Evolutionary conservation across 305 asterid genomes (phyloP), one percentile per base, ranked within the genome.

Genomic region (Solanum chacoense): DNA sequence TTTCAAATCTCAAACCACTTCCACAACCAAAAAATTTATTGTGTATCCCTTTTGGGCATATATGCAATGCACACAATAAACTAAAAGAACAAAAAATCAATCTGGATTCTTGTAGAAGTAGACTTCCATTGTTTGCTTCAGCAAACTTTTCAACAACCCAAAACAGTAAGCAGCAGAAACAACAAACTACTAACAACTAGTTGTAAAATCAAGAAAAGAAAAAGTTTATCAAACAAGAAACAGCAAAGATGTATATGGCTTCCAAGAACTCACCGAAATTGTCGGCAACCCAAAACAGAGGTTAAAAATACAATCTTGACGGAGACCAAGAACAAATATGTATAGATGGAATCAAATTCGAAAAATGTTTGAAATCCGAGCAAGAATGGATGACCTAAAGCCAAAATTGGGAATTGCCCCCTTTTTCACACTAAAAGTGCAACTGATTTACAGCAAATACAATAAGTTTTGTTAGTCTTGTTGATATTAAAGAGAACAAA

Each of bases 71-170:
- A 16, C 87, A 89, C 35, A 85, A 88, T 34, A 50, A 20, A 59
- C 10, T 72, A 2, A 78, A 79, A 79, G 24, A 24, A 38, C n/a
- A 90, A 55, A 67, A 74, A 88, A 90, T 89, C 88, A 92, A 89
- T 90, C 91, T 45, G 93, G 94, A 84, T 86, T 88, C 87, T 83
- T 75, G 87, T 87, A 92, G 75, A 89, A 91, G 67, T 84, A 87
- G 88, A 94, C 88, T 91, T 89, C 91, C 95, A 92, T 91, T 67
- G 80, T 87, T 85, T 65, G 40, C 50, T 77, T 22, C 72, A 90
- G 88, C 91, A 89, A 89, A 80, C 86, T 74, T 74, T 14, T 84
- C 89, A 76, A 87, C 88, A 90, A 91, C 86, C 90, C 90, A 72
- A 84, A 88, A 50, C 37, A 78, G 38, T 72, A 89, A 31, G 28